A percentile compares a stretch with the other conserved stretches of the same genome.
These are phyloP conservation scores for Nannochloropsis gaditana DNA, from an alignment of 108 stramenopile genomes.

Conservation along the genomic window DNA sequence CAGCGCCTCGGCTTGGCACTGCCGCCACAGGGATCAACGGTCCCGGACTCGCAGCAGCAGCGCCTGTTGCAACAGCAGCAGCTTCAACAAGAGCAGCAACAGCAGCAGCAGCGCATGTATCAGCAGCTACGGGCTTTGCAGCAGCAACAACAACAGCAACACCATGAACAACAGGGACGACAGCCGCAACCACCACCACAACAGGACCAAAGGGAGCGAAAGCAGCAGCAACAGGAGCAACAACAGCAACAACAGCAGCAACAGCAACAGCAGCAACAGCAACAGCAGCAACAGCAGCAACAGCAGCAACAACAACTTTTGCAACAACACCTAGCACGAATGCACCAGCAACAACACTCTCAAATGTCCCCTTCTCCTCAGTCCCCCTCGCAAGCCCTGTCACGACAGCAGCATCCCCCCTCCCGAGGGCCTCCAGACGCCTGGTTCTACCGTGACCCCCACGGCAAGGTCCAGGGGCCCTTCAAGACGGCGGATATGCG, in stretches of 20 bases:
- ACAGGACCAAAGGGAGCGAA: slow-evolving; percentile 24
- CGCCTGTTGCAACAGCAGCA: neutral
- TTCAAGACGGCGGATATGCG: slow-evolving; percentile 88
- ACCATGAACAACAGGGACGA: slow-evolving; percentile 11
- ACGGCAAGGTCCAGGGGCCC: slow-evolving; percentile 68
- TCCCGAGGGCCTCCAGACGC: neutral
- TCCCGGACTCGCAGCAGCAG: neutral
- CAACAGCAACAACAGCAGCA: slow-evolving; percentile 28
- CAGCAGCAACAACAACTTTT: slow-evolving; percentile 31
- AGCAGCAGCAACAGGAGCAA: slow-evolving; percentile 27
- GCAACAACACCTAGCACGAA: slow-evolving; percentile 21
- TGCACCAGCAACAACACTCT: slow-evolving; percentile 26
- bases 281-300: slow-evolving; percentile 26
- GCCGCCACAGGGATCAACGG: neutral
- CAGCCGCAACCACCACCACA: slow-evolving; percentile 23
- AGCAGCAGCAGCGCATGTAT: neutral
- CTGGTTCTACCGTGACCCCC: slow-evolving; percentile 57
- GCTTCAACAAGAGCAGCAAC: neutral
- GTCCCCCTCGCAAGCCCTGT: neutral
- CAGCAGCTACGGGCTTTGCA: neutral
- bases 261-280: slow-evolving; percentile 25
- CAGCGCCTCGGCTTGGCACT: neutral
- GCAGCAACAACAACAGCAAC: slow-evolving; percentile 26
- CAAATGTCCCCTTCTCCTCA: neutral
- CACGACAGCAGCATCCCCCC: slow-evolving; percentile 24